phyloP scores from a whole-genome alignment of 2,329 filamentous ascomycete genomes.

The Fusarium sp. region DNA sequence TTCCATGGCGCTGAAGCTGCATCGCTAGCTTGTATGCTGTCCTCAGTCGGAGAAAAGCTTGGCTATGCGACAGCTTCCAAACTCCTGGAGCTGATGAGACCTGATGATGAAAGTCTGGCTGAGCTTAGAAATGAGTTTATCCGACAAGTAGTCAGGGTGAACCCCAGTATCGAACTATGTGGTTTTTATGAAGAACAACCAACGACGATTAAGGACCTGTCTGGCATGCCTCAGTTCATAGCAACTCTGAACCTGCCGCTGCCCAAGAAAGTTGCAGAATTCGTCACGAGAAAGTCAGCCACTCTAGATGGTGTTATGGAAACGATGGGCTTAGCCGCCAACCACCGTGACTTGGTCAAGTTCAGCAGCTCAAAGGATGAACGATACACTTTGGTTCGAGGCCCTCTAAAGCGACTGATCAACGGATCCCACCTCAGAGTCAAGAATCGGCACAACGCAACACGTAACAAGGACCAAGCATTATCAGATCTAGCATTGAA shows the following conservation, averaged over 20 bases:
- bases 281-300: constrained; percentile 58
- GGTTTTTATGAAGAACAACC: constrained; percentile 59
- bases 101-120: constrained; percentile 54
- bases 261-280: constrained; percentile 54
- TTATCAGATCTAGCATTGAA: constrained; percentile 53
- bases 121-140: constrained; percentile 58
- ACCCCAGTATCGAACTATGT: constrained; percentile 54
- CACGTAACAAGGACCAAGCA: constrained; percentile 53
- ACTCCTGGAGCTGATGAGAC: constrained; percentile 57
- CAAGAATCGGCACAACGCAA: constrained; percentile 56
- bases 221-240: constrained; percentile 48
- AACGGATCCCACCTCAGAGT: constrained; percentile 53
- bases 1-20: constrained; percentile 57
- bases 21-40: constrained; percentile 55
- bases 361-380: constrained; percentile 58
- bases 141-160: constrained; percentile 52
- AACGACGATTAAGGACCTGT: constrained; percentile 56
- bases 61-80: constrained; percentile 53
- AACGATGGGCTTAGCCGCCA: constrained; percentile 53
- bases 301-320: constrained; percentile 54
- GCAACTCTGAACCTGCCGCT: constrained; percentile 46
- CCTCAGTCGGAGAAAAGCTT: constrained; percentile 52
- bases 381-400: constrained; percentile 54
- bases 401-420: constrained; percentile 55
- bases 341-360: constrained; percentile 58